Evolutionary conservation across 2,329 filamentous ascomycete genomes (phyloP).

Genomic region (Xylariomycetidae sp.): DNA sequence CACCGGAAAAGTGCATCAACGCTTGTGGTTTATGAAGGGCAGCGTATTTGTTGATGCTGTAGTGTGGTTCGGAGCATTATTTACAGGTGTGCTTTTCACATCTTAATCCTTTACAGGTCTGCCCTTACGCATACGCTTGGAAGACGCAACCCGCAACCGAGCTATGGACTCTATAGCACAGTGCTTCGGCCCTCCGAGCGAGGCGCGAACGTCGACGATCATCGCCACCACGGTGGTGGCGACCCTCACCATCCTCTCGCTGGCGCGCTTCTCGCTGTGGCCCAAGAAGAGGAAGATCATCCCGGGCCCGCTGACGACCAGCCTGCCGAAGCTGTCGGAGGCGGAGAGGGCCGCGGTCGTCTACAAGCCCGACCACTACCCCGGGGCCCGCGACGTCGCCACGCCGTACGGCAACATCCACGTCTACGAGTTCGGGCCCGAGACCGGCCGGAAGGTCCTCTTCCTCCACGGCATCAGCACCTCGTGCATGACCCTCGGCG

Average conservation of each 20-base stretch:
- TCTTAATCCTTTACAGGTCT: too few species aligned
- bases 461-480: slow-evolving; percentile 82
- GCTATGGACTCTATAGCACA: slow-evolving; percentile 27
- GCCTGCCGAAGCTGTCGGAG: slow-evolving; percentile 29
- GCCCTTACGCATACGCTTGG: too few species aligned
- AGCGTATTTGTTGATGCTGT: too few species aligned
- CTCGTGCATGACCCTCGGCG: slow-evolving; percentile 65
- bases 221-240: slow-evolving; percentile 35
- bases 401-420: slow-evolving; percentile 71
- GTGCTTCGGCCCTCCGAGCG: slow-evolving; percentile 16
- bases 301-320: slow-evolving; percentile 38
- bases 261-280: slow-evolving; percentile 32
- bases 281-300: slow-evolving; percentile 34
- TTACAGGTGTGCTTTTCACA: too few species aligned
- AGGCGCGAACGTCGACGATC: slow-evolving; percentile 24
- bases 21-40: too few species aligned
- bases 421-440: slow-evolving; percentile 78
- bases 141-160: too few species aligned
- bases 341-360: slow-evolving; percentile 32
- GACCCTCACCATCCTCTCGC: slow-evolving; percentile 33
- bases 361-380: slow-evolving; percentile 64
- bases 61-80: too few species aligned
- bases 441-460: slow-evolving; percentile 65
- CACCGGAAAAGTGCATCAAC: too few species aligned
- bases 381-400: slow-evolving; percentile 65